These are phyloP conservation scores for Clavariopsis aquatica DNA, from an alignment of 495 filamentous ascomycete genomes.

Conservation along the genomic window DNA sequence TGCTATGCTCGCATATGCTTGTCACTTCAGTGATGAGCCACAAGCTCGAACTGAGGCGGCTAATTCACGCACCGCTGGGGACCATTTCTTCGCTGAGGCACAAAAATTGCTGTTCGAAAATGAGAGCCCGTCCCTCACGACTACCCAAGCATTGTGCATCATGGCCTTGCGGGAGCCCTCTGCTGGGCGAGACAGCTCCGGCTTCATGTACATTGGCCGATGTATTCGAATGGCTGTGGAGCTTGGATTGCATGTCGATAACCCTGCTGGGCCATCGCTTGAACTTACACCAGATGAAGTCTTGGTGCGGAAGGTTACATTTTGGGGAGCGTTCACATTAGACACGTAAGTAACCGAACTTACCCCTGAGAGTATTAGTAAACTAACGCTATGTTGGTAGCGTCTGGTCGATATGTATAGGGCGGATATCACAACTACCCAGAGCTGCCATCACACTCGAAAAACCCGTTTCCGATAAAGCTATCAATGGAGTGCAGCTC, in stretches of 20 bases:
- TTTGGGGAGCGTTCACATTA: conserved; percentile 70
- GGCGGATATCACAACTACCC: conserved; percentile 64
- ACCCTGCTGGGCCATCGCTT: conserved; percentile 44
- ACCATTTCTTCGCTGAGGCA: conserved; percentile 71
- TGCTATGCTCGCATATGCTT: conserved; percentile 70
- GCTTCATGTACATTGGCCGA: conserved; percentile 66
- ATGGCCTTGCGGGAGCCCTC: conserved; percentile 55
- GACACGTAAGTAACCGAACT: conserved; percentile 57
- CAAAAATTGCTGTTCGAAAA: conserved; percentile 61
- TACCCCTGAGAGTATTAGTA: conserved; percentile 15
- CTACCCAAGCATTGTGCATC: conserved; percentile 74
- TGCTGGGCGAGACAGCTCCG: conserved; percentile 56
- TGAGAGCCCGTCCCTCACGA: conserved; percentile 64
- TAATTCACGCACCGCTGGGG: conserved; percentile 66
- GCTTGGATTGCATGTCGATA: conserved; percentile 61
- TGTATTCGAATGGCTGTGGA: conserved; percentile 67
- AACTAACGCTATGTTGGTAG: conserved; percentile 45
- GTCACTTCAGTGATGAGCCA: conserved; percentile 68
- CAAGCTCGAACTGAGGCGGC: conserved; percentile 61
- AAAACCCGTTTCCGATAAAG: conserved; percentile 53
- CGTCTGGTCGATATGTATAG: conserved; percentile 64
- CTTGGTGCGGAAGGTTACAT: conserved; percentile 66
- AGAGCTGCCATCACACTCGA: conserved; percentile 56
- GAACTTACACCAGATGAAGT: conserved; percentile 48
- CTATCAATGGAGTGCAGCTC: neutral